Base-by-base conservation (phyloP, 2,329 filamentous ascomycete species). In the Aaosphaeria pasadenensis region DNA sequence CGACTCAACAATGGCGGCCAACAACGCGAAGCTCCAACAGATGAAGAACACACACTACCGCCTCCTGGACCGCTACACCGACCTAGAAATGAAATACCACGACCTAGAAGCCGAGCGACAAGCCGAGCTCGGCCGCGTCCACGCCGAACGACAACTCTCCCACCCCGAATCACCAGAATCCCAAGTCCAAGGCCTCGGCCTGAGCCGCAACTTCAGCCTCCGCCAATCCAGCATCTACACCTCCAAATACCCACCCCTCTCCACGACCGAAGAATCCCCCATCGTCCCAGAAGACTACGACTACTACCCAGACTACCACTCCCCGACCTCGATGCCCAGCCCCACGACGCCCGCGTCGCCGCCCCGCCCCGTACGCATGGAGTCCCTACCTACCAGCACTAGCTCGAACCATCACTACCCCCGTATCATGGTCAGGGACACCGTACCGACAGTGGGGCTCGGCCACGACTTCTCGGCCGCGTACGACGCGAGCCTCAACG, bases 1-100 rank as follows among this genome's bases (percentile, higher is more conserved):
- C 5, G 76, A 79, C 50, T 74, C 70, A 1, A 75, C 75, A 11
- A 64, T 79, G 13, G 71, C 74, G 39, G 73, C 75, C 32, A 73
- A 68, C 44, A 73, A 76, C 39, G 66, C 73, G 3, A 78, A 77
- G 44, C 65, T 81, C 30, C 62, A 70, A 3, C 73, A 77, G 38
- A 59, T 81, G 33, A 77, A 80, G 55, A 80, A 77, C 56, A 73
- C 77, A 4, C 75, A 83, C 55, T 74, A 74, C 29, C 71, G 74
- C 30, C 64, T 83, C 5, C 64, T 79, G 6, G 71, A 76, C 40
- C 72, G 75, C 42, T 77, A 77, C 54, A 78, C 75, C 1, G 76
- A 79, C 32, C 67, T 82, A 1, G 71, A 78, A 44, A 69, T 76
- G 56, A 71, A 71, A 39, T 72, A 68, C 35, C 67, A 71, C 39